Conservation (phyloP, 2,329 filamentous ascomycete genomes). For the Nemania serpens region DNA sequence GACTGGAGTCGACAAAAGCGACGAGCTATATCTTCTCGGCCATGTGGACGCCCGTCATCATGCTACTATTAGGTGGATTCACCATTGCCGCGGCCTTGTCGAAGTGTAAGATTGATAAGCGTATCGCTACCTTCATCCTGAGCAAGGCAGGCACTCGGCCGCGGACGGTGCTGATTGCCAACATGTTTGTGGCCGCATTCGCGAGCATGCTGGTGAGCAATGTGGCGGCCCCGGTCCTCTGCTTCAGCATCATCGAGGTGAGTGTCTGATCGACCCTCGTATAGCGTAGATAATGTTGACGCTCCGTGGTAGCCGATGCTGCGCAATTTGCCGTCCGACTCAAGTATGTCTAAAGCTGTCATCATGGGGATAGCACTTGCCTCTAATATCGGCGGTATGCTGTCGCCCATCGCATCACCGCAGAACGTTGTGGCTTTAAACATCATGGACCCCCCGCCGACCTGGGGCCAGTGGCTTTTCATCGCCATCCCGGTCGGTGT, state of each 20-base stretch:
- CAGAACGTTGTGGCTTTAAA: constrained; percentile 97
- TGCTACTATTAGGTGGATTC: constrained; percentile 95
- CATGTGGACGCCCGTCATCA: constrained; percentile 99
- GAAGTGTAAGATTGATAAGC: constrained; percentile 97
- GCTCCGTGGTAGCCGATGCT: constrained; percentile 73
- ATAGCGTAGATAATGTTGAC: not conserved
- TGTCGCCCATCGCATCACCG: constrained; percentile 94
- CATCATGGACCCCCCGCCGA: constrained; percentile 90
- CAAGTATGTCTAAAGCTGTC: constrained; percentile 90
- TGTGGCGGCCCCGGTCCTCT: constrained; percentile 93
- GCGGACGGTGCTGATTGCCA: constrained; percentile 87
- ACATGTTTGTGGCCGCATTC: constrained; percentile 98
- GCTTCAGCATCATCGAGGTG: constrained; percentile 96
- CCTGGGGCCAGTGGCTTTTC: constrained; percentile 98
- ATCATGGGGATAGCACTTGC: constrained; percentile 94
- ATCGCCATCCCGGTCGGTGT: constrained; percentile 91
- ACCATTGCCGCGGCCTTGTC: constrained; percentile 93
- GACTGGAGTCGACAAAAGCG: constrained; percentile 79
- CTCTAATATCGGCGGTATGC: constrained; percentile 94
- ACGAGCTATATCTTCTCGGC: constrained; percentile 85
- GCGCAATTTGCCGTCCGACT: constrained; percentile 87
- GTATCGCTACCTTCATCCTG: constrained; percentile 92
- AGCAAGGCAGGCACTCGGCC: constrained; percentile 95
- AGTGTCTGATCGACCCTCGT: constrained; percentile 32
- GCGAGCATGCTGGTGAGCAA: constrained; percentile 99